These are phyloP conservation scores for Erythrobasidium yunnanense DNA, from an alignment of 768 basidiomycete genomes.

Conservation along the genomic window DNA sequence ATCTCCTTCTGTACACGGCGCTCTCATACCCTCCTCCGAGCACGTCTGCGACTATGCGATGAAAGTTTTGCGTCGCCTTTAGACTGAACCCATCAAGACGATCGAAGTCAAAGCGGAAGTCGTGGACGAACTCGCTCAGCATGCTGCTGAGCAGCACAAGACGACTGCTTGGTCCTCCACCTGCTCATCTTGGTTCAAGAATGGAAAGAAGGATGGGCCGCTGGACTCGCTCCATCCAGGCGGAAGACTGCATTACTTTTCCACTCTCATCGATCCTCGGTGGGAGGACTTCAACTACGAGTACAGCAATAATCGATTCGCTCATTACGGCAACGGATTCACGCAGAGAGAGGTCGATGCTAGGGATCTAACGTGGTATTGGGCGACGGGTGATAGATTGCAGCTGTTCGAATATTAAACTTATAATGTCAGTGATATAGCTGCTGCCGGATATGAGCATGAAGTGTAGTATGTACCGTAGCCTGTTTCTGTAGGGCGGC, in stretches of 20 bases:
- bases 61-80: constrained; percentile 10
- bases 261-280: constrained; percentile 5
- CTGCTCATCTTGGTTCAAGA: constrained; percentile 18
- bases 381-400: not conserved
- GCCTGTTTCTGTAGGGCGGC: too few species aligned
- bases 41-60: constrained; percentile 23
- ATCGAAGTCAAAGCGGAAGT: constrained; percentile 8
- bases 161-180: constrained; percentile 16
- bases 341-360: constrained; percentile 21
- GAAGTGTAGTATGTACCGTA: too few species aligned
- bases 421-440: too few species aligned
- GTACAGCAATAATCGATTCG: constrained; percentile 17
- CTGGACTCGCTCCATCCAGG: constrained; percentile 21
- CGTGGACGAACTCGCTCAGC: constrained; percentile 9
- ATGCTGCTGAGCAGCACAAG: not conserved
- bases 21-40: constrained; percentile 11
- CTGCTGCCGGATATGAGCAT: too few species aligned
- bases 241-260: constrained; percentile 15
- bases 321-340: constrained; percentile 27
- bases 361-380: constrained; percentile 9
- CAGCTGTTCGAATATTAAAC: not conserved
- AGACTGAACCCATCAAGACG: constrained; percentile 18
- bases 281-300: constrained; percentile 19
- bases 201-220: constrained; percentile 11
- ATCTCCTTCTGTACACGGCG: constrained; percentile 16